A percentile compares a stretch with the other conserved stretches of the same genome.
Evolutionary conservation across 257 asterid genomes (phyloP).

Genomic region (Buddleja alternifolia): DNA sequence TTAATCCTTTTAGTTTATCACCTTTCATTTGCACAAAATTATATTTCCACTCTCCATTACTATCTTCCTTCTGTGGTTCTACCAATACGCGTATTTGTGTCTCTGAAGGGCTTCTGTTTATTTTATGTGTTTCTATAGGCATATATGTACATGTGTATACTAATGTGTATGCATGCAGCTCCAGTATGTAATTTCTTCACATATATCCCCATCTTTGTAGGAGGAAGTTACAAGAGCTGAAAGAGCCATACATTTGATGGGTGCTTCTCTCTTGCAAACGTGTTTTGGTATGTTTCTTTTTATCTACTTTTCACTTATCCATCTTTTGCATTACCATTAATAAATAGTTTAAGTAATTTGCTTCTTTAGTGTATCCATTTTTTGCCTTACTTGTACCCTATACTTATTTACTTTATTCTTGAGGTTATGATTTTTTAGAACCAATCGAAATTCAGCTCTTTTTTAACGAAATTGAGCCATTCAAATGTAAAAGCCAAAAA

Average conservation of each 20-base stretch:
- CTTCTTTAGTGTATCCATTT: conserved; percentile 5
- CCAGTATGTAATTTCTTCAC: conserved; percentile 6
- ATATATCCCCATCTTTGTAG: conserved; percentile 40
- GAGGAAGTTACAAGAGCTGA: conserved; percentile 85
- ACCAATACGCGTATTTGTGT: not conserved
- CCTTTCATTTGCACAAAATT: conserved; percentile 22
- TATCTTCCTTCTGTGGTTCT: not conserved
- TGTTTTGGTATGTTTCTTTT: conserved; percentile 58
- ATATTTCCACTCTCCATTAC: not conserved
- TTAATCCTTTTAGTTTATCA: conserved; percentile 7
- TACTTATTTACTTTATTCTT: not conserved
- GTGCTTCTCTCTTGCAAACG: conserved; percentile 75
- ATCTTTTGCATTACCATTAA: not conserved
- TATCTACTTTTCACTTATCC: conserved; percentile 4
- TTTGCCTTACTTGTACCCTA: not conserved
- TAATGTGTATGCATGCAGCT: conserved; percentile 13
- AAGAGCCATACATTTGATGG: conserved; percentile 81
- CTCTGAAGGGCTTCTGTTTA: too few species aligned
- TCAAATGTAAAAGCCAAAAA: not conserved
- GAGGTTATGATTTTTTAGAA: not conserved
- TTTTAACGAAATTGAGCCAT: too few species aligned
- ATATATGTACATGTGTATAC: conserved; percentile 6
- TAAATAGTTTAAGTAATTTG: not conserved
- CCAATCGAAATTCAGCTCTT: conserved; percentile 12
- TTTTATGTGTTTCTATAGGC: not conserved